phyloP scores from a whole-genome alignment of 164 flowering plant genomes.

The Aristolochia contorta region DNA sequence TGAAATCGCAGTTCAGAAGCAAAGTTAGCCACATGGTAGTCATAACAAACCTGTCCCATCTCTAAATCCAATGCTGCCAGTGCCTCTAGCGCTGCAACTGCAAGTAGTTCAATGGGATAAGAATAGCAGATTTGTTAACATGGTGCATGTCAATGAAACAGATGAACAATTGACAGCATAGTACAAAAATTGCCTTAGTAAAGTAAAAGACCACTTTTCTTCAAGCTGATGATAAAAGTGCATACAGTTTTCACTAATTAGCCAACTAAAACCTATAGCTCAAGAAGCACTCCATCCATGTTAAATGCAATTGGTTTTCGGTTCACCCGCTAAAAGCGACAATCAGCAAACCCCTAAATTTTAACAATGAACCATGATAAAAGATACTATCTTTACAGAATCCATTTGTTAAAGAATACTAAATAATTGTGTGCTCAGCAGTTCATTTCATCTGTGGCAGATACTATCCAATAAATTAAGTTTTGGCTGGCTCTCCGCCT shows the following conservation, averaged over 20 bases:
- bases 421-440: too few species aligned
- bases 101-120: conserved; percentile 5
- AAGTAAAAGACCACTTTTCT: background rate
- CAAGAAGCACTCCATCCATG: too few species aligned
- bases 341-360: too few species aligned
- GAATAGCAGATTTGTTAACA: background rate
- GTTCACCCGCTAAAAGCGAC: too few species aligned
- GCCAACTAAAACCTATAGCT: too few species aligned
- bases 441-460: too few species aligned
- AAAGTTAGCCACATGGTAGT: background rate
- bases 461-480: too few species aligned
- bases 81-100: conserved; percentile 83
- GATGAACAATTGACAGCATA: background rate
- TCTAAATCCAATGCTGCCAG: conserved; percentile 59
- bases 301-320: too few species aligned
- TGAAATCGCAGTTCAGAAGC: background rate
- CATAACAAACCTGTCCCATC: conserved; percentile 41
- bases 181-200: background rate
- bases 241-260: background rate
- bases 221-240: background rate
- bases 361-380: too few species aligned
- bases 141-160: background rate
- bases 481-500: too few species aligned
- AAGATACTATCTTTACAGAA: too few species aligned
- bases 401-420: too few species aligned